Base-by-base conservation (phyloP, 352 stramenopile genomes). In the Phytopythium litorale region DNA sequence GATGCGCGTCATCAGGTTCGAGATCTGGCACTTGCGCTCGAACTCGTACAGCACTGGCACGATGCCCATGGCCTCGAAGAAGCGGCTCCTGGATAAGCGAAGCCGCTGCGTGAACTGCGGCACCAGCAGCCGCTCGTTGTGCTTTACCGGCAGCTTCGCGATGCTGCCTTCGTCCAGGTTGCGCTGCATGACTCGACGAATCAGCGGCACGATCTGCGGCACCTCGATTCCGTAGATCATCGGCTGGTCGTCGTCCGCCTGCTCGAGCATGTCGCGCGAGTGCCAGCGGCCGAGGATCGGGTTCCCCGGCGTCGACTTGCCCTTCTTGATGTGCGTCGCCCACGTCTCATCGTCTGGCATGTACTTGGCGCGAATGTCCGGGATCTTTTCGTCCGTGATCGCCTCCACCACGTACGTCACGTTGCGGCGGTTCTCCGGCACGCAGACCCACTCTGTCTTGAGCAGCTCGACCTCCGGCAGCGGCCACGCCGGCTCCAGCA, bases 11-110 rank as follows among this genome's bases (percentile, higher is more conserved):
- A 96, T 96, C n/a, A 96, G 70, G n/a, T 84, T 75, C 18, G 87
- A 94, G 62, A 96, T 87, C 61, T 96, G 87, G 45, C 83, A 92
- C 61, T 96, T 96, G 63, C 87, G 82, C 60, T 96, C 87, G 62
- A 96, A 96, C 56, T 96, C 87, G 50, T 93, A 94, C 6, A 96
- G 69, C 51, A 96, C 60, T 21, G 87, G 84, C n/a, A 96, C 70
- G 35, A 96, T 74, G 8, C 87, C 81, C 64, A 94, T 92, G 11
- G 78, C 84, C 61, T 94, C 77, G 61, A 93, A 91, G 33, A 86
- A 94, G 21, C 76, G 78, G 33, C 74, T 83, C 67, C 89, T 91
- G 37, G 70, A 80, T 37, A 96, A 45, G 0, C 77, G 70, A 19
- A 96, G 62, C 2, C 81, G 70, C 16, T 73, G 82, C 28, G 84